These are phyloP conservation scores for Boletus hoseneyae DNA, from an alignment of 1,284 basidiomycete species.

Conservation along the genomic window DNA sequence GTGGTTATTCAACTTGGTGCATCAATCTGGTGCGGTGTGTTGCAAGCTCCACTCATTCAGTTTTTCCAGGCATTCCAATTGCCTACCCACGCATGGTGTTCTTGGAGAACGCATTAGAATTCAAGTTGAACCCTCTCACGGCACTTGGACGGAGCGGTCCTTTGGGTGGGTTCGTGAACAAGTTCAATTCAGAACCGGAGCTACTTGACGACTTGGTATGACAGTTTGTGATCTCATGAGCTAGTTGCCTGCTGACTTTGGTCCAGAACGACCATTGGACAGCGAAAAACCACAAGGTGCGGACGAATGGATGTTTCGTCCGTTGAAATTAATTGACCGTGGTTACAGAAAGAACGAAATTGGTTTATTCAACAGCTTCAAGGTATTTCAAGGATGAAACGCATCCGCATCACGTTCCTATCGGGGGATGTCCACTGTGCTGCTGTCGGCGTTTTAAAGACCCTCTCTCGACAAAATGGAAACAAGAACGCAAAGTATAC, in stretches of 20 bases:
- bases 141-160: slow-evolving; percentile 65
- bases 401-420: slow-evolving; percentile 77
- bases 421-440: slow-evolving; percentile 92
- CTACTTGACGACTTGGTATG: slow-evolving; percentile 85
- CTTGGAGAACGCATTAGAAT: slow-evolving; percentile 72
- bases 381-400: slow-evolving; percentile 56
- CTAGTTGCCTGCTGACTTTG: background rate
- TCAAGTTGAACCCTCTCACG: slow-evolving; percentile 80
- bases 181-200: slow-evolving; percentile 90
- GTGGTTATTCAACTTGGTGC: slow-evolving; percentile 76
- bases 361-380: slow-evolving; percentile 83
- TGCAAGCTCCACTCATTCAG: background rate
- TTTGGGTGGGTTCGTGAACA: slow-evolving; percentile 81
- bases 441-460: slow-evolving; percentile 77
- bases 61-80: slow-evolving; percentile 62
- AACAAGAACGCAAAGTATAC: slow-evolving; percentile 43
- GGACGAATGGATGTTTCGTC: background rate
- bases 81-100: slow-evolving; percentile 95
- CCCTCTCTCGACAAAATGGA: slow-evolving; percentile 37
- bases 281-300: slow-evolving; percentile 73
- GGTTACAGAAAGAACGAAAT: slow-evolving; percentile 81
- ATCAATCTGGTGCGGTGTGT: background rate
- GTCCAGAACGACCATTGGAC: slow-evolving; percentile 87
- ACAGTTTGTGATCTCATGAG: slow-evolving; percentile 1
- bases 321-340: background rate